Evolutionary conservation across 306 rosid genomes (phyloP).

Genomic region (Carpinus viminea): DNA sequence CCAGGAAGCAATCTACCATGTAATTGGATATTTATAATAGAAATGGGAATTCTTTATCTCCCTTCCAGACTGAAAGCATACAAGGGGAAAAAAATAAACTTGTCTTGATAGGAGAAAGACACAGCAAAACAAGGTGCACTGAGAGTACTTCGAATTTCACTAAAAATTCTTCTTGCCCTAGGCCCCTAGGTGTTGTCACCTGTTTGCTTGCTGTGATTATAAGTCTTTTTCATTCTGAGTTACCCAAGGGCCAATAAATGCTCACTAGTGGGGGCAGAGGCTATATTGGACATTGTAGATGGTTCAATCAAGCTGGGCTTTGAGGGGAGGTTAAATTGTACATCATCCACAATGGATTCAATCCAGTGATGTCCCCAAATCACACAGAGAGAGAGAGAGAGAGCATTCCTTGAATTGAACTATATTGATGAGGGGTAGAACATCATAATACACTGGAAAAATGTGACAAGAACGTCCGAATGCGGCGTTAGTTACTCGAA

Average conservation of each 20-base stretch:
- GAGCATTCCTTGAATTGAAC: conserved; percentile 35
- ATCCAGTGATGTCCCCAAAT: not conserved
- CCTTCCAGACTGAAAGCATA: not conserved
- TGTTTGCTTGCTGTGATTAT: conserved; percentile 17
- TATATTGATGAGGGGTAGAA: conserved; percentile 36
- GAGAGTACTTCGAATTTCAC: conserved; percentile 7
- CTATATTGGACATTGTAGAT: not conserved
- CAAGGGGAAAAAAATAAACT: not conserved
- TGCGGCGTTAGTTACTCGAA: conserved; percentile 18
- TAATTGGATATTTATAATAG: conserved; percentile 31
- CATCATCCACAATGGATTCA: not conserved
- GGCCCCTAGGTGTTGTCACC: conserved; percentile 29
- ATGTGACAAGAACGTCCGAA: conserved; percentile 39
- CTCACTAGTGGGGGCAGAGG: not conserved
- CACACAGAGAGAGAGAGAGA: not conserved
- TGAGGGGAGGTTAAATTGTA: not conserved
- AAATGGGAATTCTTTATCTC: not conserved
- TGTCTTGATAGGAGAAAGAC: not conserved
- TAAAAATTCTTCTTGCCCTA: conserved; percentile 4
- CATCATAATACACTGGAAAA: conserved; percentile 49
- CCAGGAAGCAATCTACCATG: conserved; percentile 14
- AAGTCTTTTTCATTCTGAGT: conserved; percentile 23
- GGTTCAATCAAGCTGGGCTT: not conserved
- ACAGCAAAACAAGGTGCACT: conserved; percentile 34
- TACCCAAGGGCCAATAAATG: conserved; percentile 18